phyloP scores from a whole-genome alignment of 176 grass and related monocot species.

The Panicum miliaceum region DNA sequence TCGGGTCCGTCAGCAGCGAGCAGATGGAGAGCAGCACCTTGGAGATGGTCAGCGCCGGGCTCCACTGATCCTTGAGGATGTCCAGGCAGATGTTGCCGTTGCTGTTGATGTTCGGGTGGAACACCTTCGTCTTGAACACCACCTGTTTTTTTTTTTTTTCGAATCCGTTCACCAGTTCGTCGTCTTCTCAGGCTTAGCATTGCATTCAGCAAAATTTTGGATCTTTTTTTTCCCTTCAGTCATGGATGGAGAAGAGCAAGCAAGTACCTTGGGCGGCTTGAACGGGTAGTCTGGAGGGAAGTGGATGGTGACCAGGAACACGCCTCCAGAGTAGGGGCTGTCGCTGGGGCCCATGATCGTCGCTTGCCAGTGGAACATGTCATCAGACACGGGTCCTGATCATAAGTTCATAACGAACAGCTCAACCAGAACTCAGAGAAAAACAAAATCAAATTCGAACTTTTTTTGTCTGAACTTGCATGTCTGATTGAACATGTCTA shows the following conservation, averaged over 20 bases:
- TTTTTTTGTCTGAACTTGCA: background rate
- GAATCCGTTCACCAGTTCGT: background rate
- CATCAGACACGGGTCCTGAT: slow-evolving; percentile 73
- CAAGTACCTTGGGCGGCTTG: slow-evolving; percentile 76
- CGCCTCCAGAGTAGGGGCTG: slow-evolving; percentile 65
- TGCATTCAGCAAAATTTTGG: background rate
- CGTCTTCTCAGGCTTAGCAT: background rate
- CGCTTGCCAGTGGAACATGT: slow-evolving; percentile 97
- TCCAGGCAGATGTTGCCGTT: slow-evolving; percentile 90
- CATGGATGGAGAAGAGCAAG: background rate
- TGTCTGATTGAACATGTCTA: background rate
- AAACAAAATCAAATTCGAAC: background rate
- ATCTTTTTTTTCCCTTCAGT: background rate
- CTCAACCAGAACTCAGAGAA: background rate
- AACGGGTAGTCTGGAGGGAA: slow-evolving; percentile 82
- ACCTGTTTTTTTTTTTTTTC: slow-evolving; percentile 39
- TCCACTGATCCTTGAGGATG: slow-evolving; percentile 93
- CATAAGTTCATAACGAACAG: background rate
- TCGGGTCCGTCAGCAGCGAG: slow-evolving; percentile 83
- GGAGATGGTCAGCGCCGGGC: slow-evolving; percentile 76
- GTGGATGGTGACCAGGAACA: slow-evolving; percentile 73
- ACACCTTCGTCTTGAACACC: slow-evolving; percentile 83
- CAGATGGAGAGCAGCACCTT: slow-evolving; percentile 85
- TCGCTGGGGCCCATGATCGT: slow-evolving; percentile 73
- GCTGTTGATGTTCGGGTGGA: slow-evolving; percentile 90